A percentile compares a stretch with the other conserved stretches of the same genome.
These are phyloP conservation scores for Rhizoctonia solani DNA, from an alignment of 1,284 basidiomycete species.

Conservation along the genomic window DNA sequence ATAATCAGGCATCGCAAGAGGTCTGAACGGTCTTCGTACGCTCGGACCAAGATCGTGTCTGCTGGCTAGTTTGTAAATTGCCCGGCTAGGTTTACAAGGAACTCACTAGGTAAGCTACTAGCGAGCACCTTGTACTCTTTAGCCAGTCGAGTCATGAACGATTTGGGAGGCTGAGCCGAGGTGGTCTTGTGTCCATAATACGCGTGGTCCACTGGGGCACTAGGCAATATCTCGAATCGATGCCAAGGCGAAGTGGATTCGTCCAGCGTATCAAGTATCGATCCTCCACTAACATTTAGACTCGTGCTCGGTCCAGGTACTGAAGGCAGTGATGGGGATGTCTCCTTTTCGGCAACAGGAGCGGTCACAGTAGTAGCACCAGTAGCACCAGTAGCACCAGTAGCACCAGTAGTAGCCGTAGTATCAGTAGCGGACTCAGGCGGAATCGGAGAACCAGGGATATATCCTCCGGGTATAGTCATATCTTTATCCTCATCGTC, in stretches of 20 bases:
- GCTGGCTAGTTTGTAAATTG: constrained; percentile 29
- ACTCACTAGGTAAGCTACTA: constrained; percentile 77
- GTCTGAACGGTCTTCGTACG: constrained; percentile 76
- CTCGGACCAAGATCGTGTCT: constrained; percentile 55
- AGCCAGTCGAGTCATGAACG: constrained; percentile 72
- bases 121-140: constrained; percentile 84
- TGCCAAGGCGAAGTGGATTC: constrained; percentile 57
- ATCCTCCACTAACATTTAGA: constrained; percentile 34
- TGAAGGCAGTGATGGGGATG: background rate
- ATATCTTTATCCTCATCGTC: constrained; percentile 38
- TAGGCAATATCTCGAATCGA: constrained; percentile 74
- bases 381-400: constrained; percentile 34
- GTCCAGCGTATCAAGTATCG: constrained; percentile 41
- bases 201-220: constrained; percentile 79
- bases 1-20: constrained; percentile 87
- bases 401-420: constrained; percentile 36
- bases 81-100: background rate
- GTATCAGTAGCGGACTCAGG: background rate
- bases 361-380: constrained; percentile 38
- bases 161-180: constrained; percentile 63
- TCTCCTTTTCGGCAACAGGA: constrained; percentile 18
- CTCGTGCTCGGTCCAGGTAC: constrained; percentile 12
- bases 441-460: background rate
- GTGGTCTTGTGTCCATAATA: constrained; percentile 63
- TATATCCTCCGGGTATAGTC: constrained; percentile 35